Evolutionary conservation across 2,329 filamentous ascomycete species (phyloP).

Genomic region (Trichophyton mentagrophytes): DNA sequence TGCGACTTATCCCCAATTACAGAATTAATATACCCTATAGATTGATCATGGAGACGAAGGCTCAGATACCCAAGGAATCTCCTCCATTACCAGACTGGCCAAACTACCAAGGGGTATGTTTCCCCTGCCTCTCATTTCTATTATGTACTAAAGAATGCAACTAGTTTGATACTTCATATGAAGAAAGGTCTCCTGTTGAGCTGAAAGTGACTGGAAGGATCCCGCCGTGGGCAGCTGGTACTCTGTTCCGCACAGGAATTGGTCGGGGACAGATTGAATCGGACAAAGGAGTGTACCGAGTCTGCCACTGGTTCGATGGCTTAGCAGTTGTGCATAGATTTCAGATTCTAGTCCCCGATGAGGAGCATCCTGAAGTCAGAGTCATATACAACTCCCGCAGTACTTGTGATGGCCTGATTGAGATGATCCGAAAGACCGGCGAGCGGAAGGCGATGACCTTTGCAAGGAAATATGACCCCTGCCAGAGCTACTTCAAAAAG

Average conservation of each 20-base stretch:
- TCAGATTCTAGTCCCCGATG: slow-evolving; percentile 43
- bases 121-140: slow-evolving; percentile 5
- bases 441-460: slow-evolving; percentile 49
- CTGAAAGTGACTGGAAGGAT: slow-evolving; percentile 54
- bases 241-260: slow-evolving; percentile 62
- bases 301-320: slow-evolving; percentile 73
- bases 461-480: slow-evolving; percentile 60
- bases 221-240: slow-evolving; percentile 57
- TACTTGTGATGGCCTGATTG: slow-evolving; percentile 51
- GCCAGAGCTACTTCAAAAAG: slow-evolving; percentile 60
- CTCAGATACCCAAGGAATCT: neutral
- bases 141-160: slow-evolving; percentile 6
- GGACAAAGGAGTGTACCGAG: slow-evolving; percentile 45
- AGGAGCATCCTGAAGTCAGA: slow-evolving; percentile 22
- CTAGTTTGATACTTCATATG: slow-evolving; percentile 55
- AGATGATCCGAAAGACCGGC: slow-evolving; percentile 49
- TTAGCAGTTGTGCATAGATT: slow-evolving; percentile 61
- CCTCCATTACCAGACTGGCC: slow-evolving; percentile 31
- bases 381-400: slow-evolving; percentile 61
- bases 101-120: slow-evolving; percentile 38
- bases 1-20: neutral
- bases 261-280: slow-evolving; percentile 53
- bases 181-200: slow-evolving; percentile 52
- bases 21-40: neutral
- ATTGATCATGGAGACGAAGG: neutral